Evolutionary conservation across 768 basidiomycete genomes (phyloP).

Genomic region (Rhizopogon vinicolor): DNA sequence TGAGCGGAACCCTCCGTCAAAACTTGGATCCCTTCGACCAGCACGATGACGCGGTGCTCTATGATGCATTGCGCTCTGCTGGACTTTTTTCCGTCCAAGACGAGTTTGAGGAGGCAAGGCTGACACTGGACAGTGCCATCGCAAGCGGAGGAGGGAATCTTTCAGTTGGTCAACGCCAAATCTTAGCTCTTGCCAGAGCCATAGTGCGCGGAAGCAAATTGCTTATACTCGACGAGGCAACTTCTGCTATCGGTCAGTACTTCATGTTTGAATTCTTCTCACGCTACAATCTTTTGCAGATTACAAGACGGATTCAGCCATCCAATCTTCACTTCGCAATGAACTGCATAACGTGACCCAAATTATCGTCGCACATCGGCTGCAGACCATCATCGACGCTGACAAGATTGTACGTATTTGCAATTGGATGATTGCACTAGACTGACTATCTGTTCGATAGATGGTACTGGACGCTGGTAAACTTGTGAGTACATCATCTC

Average conservation of each 20-base stretch:
- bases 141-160: slow-evolving; percentile 41
- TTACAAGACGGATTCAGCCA: slow-evolving; percentile 51
- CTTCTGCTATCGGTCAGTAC: slow-evolving; percentile 2
- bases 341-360: slow-evolving; percentile 43
- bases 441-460: slow-evolving; percentile 14
- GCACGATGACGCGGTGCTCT: slow-evolving; percentile 48
- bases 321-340: slow-evolving; percentile 51
- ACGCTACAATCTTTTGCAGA: slow-evolving; percentile 26
- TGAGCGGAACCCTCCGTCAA: slow-evolving; percentile 51
- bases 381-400: slow-evolving; percentile 58
- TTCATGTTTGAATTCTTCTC: neutral
- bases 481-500: slow-evolving; percentile 25
- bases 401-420: slow-evolving; percentile 45
- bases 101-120: slow-evolving; percentile 28
- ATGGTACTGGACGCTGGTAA: slow-evolving; percentile 40
- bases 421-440: slow-evolving; percentile 1
- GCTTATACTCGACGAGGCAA: slow-evolving; percentile 54
- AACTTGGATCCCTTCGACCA: slow-evolving; percentile 60
- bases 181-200: slow-evolving; percentile 55
- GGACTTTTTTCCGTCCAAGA: slow-evolving; percentile 40
- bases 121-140: slow-evolving; percentile 43
- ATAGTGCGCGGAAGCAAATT: slow-evolving; percentile 53
- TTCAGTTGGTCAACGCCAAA: slow-evolving; percentile 59
- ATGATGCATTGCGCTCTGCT: slow-evolving; percentile 43
- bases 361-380: slow-evolving; percentile 55